Percentiles rank a stretch among this genome's conserved stretches.
Evolutionary conservation across 2,329 filamentous ascomycete genomes (phyloP).

Genomic region (Ophiocordyceps unilateralis): DNA sequence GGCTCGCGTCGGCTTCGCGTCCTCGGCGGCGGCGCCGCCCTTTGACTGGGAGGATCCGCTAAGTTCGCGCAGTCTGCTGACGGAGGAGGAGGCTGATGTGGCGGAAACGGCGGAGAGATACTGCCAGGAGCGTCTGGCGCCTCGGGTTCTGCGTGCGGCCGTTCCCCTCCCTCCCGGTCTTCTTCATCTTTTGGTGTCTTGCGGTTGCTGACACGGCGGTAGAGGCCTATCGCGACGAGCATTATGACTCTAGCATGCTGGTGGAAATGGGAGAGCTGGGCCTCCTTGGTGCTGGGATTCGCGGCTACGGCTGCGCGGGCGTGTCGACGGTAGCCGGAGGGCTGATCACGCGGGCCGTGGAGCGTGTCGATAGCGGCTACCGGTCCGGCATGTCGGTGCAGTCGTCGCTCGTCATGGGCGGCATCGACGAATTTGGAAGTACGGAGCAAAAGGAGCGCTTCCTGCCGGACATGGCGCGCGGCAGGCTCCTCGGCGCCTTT

Average conservation of each 20-base stretch:
- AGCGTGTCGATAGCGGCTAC: conserved; percentile 82
- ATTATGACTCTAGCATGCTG: conserved; percentile 73
- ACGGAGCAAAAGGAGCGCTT: conserved; percentile 75
- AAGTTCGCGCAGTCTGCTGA: conserved; percentile 54
- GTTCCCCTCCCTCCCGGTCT: background rate
- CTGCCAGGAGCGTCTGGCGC: conserved; percentile 76
- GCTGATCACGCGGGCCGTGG: conserved; percentile 76
- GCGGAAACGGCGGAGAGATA: conserved; percentile 83
- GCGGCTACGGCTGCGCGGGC: conserved; percentile 78
- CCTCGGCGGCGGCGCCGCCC: conserved; percentile 11
- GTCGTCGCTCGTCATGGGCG: conserved; percentile 84
- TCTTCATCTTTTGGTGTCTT: background rate
- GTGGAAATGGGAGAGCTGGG: conserved; percentile 86
- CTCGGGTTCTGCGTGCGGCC: conserved; percentile 65
- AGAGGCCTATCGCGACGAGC: conserved; percentile 74
- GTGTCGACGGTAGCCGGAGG: conserved; percentile 79
- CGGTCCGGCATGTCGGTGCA: conserved; percentile 88
- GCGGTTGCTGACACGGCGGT: background rate
- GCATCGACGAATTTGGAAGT: conserved; percentile 76
- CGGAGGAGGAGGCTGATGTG: conserved; percentile 82
- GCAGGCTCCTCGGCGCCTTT: conserved; percentile 70
- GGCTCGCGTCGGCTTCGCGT: conserved; percentile 16
- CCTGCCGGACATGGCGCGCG: conserved; percentile 65
- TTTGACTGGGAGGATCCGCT: conserved; percentile 95
- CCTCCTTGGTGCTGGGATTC: conserved; percentile 69